Evolutionary conservation across 495 filamentous ascomycete species (phyloP).

Genomic region (Tuber brumale): DNA sequence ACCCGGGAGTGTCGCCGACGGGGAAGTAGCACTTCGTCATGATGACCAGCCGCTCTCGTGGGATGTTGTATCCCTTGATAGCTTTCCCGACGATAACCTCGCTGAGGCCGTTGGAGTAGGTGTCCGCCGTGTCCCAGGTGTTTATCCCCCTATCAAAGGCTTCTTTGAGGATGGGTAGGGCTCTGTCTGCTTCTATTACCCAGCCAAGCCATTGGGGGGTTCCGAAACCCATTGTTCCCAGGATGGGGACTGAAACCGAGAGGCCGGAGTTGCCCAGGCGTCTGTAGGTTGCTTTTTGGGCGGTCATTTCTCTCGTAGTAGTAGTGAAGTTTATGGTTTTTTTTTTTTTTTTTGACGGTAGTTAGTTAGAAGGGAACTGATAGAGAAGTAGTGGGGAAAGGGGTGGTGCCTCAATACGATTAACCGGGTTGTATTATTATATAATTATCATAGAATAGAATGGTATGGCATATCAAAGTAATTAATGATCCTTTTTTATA

Average conservation of each 20-base stretch:
- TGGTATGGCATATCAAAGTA: not conserved
- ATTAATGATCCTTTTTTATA: not conserved
- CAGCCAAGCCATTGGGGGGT: constrained; percentile 51
- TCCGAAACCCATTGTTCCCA: constrained; percentile 65
- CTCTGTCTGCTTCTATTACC: constrained; percentile 56
- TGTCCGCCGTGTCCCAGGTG: constrained; percentile 65
- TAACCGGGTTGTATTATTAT: not conserved
- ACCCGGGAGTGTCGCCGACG: constrained; percentile 41
- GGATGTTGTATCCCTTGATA: constrained; percentile 66
- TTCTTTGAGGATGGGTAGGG: constrained; percentile 60
- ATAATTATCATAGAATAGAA: too few species aligned
- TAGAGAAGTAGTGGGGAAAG: not conserved
- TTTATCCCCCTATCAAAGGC: constrained; percentile 63
- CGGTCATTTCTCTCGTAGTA: constrained; percentile 3
- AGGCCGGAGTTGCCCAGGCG: constrained; percentile 62
- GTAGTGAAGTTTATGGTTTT: not conserved
- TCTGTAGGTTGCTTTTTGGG: constrained; percentile 49
- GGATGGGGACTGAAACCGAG: constrained; percentile 58
- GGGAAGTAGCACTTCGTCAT: constrained; percentile 69
- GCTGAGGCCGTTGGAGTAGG: constrained; percentile 61
- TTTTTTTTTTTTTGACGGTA: not conserved
- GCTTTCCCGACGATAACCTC: constrained; percentile 73
- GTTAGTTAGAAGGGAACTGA: not conserved
- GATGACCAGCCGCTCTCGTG: constrained; percentile 67
- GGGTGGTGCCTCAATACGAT: not conserved